Base-by-base conservation (phyloP, 2,329 filamentous ascomycete species). In the Periconia macrospinosa region DNA sequence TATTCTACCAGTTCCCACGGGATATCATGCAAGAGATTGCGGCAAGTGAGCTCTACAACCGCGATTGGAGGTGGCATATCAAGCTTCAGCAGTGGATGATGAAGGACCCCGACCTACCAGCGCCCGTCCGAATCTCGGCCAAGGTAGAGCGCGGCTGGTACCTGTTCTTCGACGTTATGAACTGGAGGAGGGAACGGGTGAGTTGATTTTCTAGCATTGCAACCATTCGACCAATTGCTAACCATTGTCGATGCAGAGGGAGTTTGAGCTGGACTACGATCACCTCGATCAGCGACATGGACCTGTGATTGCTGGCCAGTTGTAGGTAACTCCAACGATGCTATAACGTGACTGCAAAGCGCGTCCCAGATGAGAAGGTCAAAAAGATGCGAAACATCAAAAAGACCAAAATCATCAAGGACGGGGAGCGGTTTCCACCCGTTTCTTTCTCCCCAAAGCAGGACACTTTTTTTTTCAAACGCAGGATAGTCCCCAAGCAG, bases 1-100 rank as follows among this genome's bases (percentile, higher is more conserved):
- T 88, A 55, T 89, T 89, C 77, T 89, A 88, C 73, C 85, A 84
- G 57, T 83, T 84, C 75, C 85, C 86, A 14, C 78, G 83, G 54
- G 85, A 88, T 63, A 80, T 87, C 51, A 78, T 85, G 68, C 86
- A 89, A 66, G 86, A 89, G 65, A 75, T 86, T 44, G 86, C 85
- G 6, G 86, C 86, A 8, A 78, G 81, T 53, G 86, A 88, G 66
- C 72, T 89, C 64, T 80, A 76, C 62, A 73, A 73, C 30, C 76
- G 79, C 30, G 79, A 81, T 56, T 83, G 81, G 81, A 73, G 81
- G 47, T 83, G 79, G 76, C 80, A 83, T 70, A 83, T 78, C 61
- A 72, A 79, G 50, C 74, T 82, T 18, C 75, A 78, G 50, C 77
- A 82, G 57, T 83, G 81, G 81, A 76, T 83, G 72, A 81, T 80